Percentiles rank a stretch among this genome's conserved stretches.
These are phyloP conservation scores for Mikania micrantha DNA, from an alignment of 129 eudicot species.

Conservation along the genomic window DNA sequence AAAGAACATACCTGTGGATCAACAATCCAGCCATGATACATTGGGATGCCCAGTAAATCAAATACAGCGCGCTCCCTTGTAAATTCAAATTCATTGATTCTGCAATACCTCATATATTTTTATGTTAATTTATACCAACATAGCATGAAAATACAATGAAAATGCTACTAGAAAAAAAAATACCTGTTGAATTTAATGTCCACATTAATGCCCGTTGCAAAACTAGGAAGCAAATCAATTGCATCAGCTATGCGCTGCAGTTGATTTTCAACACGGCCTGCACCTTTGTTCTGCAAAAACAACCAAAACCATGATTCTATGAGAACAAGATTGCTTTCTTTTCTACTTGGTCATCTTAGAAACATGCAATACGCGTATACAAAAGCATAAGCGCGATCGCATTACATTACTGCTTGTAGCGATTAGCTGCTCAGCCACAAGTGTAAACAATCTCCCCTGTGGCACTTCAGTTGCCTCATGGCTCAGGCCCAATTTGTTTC, in stretches of 20 bases:
- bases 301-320: neutral
- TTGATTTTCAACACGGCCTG: conserved; percentile 70
- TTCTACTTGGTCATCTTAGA: neutral
- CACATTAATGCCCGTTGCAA: conserved; percentile 80
- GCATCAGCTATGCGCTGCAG: conserved; percentile 74
- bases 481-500: conserved; percentile 62
- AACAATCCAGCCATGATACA: conserved; percentile 92
- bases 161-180: neutral
- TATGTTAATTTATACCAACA: neutral
- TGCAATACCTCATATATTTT: conserved; percentile 23
- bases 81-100: conserved; percentile 85
- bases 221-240: conserved; percentile 80
- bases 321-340: neutral
- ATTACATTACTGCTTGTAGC: conserved; percentile 57
- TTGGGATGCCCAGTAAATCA: conserved; percentile 77
- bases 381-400: conserved; percentile 28
- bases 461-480: conserved; percentile 61
- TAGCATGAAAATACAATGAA: neutral
- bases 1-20: conserved; percentile 76
- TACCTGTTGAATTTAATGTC: conserved; percentile 74
- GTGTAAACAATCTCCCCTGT: conserved; percentile 71
- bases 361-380: neutral
- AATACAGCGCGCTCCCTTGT: conserved; percentile 79
- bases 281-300: conserved; percentile 67
- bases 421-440: conserved; percentile 74